These are phyloP conservation scores for Setomelanomma holmii DNA, from an alignment of 2,329 filamentous ascomycete species.

Conservation along the genomic window DNA sequence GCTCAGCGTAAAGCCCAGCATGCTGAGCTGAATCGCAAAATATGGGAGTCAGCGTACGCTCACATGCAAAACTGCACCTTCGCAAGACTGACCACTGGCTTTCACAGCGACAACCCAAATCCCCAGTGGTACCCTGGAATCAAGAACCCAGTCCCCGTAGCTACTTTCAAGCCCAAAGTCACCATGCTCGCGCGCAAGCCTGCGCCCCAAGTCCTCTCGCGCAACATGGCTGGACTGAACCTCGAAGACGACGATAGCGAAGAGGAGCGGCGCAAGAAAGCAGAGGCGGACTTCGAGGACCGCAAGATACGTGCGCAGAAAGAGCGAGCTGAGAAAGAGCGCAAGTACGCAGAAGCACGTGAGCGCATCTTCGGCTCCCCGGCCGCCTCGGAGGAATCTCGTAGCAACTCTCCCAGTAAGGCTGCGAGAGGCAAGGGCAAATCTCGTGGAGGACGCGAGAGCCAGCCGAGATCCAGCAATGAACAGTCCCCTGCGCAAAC, in stretches of 20 bases:
- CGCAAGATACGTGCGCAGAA: conserved; percentile 77
- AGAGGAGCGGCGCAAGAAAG: conserved; percentile 65
- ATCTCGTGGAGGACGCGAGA: conserved; percentile 47
- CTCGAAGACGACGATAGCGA: conserved; percentile 67
- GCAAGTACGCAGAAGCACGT: conserved; percentile 85
- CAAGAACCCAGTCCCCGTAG: conserved; percentile 67
- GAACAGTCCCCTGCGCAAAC: conserved; percentile 46
- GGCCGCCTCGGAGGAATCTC: conserved; percentile 43
- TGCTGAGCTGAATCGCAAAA: conserved; percentile 79
- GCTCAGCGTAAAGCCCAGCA: conserved; percentile 82
- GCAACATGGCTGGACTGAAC: conserved; percentile 59
- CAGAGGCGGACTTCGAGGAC: conserved; percentile 75
- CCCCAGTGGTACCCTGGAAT: conserved; percentile 78
- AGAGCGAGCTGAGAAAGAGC: conserved; percentile 88
- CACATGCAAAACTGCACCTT: not conserved
- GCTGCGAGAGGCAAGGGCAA: conserved; percentile 45
- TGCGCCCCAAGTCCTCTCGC: conserved; percentile 64
- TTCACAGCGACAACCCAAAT: conserved; percentile 73
- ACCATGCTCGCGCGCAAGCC: conserved; percentile 88
- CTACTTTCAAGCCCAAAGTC: conserved; percentile 80
- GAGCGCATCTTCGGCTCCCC: conserved; percentile 82
- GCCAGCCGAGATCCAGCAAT: conserved; percentile 46
- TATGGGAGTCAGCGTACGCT: conserved; percentile 87
- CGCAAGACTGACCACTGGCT: conserved; percentile 20
- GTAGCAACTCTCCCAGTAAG: conserved; percentile 44